Evolutionary conservation across 2,329 filamentous ascomycete species (phyloP).

Genomic region (Eurotiales sp.): DNA sequence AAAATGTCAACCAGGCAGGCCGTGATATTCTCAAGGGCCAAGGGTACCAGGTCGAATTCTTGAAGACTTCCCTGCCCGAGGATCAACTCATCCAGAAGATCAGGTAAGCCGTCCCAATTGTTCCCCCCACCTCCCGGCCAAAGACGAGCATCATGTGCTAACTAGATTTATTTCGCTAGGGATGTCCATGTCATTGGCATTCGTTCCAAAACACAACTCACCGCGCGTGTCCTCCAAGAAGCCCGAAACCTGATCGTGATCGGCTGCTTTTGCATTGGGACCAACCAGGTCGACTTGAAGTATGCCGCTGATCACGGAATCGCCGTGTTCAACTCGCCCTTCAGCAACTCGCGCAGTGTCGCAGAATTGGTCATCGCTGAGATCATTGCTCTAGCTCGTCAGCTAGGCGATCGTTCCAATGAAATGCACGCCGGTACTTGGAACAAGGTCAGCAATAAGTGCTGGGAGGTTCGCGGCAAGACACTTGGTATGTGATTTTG

Average conservation of each 20-base stretch:
- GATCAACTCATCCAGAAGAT: constrained; percentile 97
- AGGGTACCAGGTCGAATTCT: constrained; percentile 91
- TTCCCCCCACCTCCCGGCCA: constrained; percentile 1
- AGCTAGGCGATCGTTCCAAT: constrained; percentile 86
- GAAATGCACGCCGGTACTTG: constrained; percentile 93
- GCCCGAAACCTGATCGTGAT: constrained; percentile 94
- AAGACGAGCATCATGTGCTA: constrained; percentile 11
- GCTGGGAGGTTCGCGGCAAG: constrained; percentile 98
- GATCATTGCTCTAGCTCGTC: constrained; percentile 86
- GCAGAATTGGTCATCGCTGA: constrained; percentile 93
- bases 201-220: constrained; percentile 95
- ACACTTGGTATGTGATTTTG: constrained; percentile 64
- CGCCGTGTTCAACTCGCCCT: constrained; percentile 98
- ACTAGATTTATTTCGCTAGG: constrained; percentile 43
- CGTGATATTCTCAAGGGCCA: constrained; percentile 75
- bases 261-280: constrained; percentile 98
- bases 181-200: constrained; percentile 98
- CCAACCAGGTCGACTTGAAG: constrained; percentile 54
- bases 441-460: constrained; percentile 96
- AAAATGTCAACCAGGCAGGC: constrained; percentile 93
- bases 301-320: constrained; percentile 59
- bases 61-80: constrained; percentile 86
- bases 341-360: constrained; percentile 95
- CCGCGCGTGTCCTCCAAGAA: constrained; percentile 74
- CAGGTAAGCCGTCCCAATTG: constrained; percentile 55